phyloP scores from a whole-genome alignment of 2,329 filamentous ascomycete genomes.

The Dactylonectria estremocensis region DNA sequence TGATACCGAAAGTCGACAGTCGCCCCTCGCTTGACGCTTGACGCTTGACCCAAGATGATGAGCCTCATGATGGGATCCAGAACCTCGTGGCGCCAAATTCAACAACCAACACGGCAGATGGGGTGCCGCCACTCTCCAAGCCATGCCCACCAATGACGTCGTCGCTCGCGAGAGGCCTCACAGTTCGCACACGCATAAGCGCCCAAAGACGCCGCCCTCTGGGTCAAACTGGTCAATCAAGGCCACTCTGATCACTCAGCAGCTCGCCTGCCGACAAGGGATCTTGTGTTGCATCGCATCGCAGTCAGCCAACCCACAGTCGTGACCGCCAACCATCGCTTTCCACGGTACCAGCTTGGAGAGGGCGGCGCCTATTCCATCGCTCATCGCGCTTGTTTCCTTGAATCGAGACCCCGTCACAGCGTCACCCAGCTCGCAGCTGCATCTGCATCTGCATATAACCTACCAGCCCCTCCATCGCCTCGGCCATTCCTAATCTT shows the following conservation, averaged over 20 bases:
- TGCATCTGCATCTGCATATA: conserved; percentile 23
- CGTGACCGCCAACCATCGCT: conserved; percentile 30
- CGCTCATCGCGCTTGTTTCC: conserved; percentile 45
- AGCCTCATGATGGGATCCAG: not conserved
- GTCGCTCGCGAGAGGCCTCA: conserved; percentile 44
- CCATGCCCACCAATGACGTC: conserved; percentile 28
- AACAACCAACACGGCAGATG: not conserved
- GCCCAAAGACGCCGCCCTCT: conserved; percentile 43
- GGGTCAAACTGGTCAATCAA: conserved; percentile 1
- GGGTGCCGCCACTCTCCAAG: conserved; percentile 21
- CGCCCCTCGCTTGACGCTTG: not conserved
- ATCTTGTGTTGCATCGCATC: conserved; percentile 20
- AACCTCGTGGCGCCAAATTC: not conserved
- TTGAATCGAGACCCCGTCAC: not conserved
- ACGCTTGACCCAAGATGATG: too few species aligned
- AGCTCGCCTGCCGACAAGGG: conserved; percentile 18
- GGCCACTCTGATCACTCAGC: not conserved
- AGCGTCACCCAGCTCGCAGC: not conserved
- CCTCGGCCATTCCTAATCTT: conserved; percentile 2
- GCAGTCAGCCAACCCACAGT: conserved; percentile 8
- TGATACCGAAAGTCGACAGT: not conserved
- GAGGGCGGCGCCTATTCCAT: not conserved
- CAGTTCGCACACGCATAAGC: conserved; percentile 44
- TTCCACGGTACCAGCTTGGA: not conserved
- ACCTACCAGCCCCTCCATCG: conserved; percentile 24